These are phyloP conservation scores for Podila verticillata DNA, from an alignment of 192 early-diverging fungal species.

Conservation along the genomic window DNA sequence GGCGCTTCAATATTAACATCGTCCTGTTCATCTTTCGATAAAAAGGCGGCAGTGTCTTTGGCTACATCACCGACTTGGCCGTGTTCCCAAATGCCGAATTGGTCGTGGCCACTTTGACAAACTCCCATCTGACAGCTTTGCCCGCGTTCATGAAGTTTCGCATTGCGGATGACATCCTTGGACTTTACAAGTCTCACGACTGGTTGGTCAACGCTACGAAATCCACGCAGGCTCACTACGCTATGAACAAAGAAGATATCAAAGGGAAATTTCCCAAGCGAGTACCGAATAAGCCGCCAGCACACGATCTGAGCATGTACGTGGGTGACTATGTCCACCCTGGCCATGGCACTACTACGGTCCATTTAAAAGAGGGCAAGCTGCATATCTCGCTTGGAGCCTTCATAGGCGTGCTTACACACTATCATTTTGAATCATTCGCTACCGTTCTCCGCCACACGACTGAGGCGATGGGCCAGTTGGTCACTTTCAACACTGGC, in stretches of 20 bases:
- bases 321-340: neutral
- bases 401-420: neutral
- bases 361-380: neutral
- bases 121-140: neutral
- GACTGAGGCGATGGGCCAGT: neutral
- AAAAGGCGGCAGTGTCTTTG: neutral
- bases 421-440: slow-evolving; percentile 18
- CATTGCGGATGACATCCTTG: neutral
- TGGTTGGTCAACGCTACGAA: neutral
- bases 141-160: neutral
- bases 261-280: neutral
- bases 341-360: neutral
- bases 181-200: neutral
- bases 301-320: neutral
- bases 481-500: no score
- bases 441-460: neutral
- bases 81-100: neutral
- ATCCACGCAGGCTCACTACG: neutral
- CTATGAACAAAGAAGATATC: neutral
- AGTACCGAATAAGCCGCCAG: neutral
- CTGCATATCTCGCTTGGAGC: neutral
- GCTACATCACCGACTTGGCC: neutral
- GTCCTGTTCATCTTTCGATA: no score
- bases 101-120: neutral
- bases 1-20: no score